A percentile compares a stretch with the other conserved stretches of the same genome.
Conservation (phyloP, 768 basidiomycete genomes). For the Trametes meyenii region DNA sequence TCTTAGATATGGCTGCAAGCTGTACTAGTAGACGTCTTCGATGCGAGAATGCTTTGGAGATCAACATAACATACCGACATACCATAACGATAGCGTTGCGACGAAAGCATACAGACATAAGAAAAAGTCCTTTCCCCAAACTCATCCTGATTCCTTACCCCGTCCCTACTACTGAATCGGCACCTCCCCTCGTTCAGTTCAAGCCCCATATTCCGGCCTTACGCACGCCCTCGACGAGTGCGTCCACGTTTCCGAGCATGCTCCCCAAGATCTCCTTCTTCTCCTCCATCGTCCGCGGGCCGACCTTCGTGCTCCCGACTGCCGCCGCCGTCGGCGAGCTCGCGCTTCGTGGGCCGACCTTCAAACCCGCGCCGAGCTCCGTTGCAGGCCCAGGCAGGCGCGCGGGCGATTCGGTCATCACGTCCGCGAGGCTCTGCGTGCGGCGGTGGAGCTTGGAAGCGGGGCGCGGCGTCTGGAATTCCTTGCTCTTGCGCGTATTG, state of each 20-base stretch:
- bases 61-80: not conserved
- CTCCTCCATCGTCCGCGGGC: conserved; percentile 64
- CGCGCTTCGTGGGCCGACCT: conserved; percentile 17
- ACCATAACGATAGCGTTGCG: conserved; percentile 14
- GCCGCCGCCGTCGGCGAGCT: conserved; percentile 31
- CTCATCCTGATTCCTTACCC: not conserved
- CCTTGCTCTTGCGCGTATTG: not conserved
- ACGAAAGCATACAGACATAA: conserved; percentile 8
- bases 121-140: not conserved
- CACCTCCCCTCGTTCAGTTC: conserved; percentile 33
- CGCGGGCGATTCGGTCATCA: conserved; percentile 6
- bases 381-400: conserved; percentile 9
- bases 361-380: not conserved
- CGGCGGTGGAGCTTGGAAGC: conserved; percentile 24
- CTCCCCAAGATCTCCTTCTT: conserved; percentile 80
- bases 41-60: not conserved
- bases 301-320: conserved; percentile 25
- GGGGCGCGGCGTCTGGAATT: conserved; percentile 16
- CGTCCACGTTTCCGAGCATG: conserved; percentile 90
- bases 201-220: conserved; percentile 89
- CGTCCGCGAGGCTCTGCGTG: conserved; percentile 28
- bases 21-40: not conserved
- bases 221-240: conserved; percentile 83
- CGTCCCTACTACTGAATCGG: not conserved
- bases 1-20: not conserved